Evolutionary conservation across 2,329 filamentous ascomycete genomes (phyloP).

Genomic region (Nannizziopsis arthrosporioides): DNA sequence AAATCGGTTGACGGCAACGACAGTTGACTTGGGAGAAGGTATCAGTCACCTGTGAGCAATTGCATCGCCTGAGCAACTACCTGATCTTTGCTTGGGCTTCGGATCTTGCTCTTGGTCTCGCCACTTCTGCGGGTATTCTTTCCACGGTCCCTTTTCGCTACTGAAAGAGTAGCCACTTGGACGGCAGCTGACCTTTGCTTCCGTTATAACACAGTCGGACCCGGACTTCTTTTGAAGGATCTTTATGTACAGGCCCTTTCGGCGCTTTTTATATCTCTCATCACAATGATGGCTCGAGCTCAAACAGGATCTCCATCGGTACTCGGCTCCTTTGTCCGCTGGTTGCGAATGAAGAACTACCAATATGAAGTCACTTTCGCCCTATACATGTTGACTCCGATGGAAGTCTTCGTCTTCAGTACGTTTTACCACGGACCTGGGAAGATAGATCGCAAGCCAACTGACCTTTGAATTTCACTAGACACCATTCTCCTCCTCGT

Average conservation of each 20-base stretch:
- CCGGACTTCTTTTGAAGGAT: background rate
- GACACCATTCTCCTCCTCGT: slow-evolving; percentile 88
- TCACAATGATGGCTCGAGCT: background rate
- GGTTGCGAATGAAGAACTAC: slow-evolving; percentile 91
- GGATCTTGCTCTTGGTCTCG: too few species aligned
- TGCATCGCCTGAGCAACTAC: too few species aligned
- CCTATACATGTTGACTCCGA: slow-evolving; percentile 92
- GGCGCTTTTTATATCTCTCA: background rate
- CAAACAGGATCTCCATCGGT: slow-evolving; percentile 24
- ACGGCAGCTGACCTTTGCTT: too few species aligned
- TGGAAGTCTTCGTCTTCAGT: slow-evolving; percentile 97
- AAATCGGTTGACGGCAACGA: too few species aligned
- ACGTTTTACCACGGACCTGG: slow-evolving; percentile 31
- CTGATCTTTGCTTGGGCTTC: too few species aligned
- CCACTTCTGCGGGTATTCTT: too few species aligned
- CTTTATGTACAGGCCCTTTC: background rate
- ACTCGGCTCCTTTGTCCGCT: slow-evolving; percentile 54
- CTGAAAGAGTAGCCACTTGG: too few species aligned
- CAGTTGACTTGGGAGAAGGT: too few species aligned
- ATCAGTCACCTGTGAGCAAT: too few species aligned
- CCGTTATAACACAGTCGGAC: too few species aligned
- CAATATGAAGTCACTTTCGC: slow-evolving; percentile 96
- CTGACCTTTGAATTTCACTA: slow-evolving; percentile 28
- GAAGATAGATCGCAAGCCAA: background rate
- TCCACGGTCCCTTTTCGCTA: too few species aligned